Conservation (phyloP, 2,329 filamentous ascomycete genomes). For the Cryoendolithus antarcticus region DNA sequence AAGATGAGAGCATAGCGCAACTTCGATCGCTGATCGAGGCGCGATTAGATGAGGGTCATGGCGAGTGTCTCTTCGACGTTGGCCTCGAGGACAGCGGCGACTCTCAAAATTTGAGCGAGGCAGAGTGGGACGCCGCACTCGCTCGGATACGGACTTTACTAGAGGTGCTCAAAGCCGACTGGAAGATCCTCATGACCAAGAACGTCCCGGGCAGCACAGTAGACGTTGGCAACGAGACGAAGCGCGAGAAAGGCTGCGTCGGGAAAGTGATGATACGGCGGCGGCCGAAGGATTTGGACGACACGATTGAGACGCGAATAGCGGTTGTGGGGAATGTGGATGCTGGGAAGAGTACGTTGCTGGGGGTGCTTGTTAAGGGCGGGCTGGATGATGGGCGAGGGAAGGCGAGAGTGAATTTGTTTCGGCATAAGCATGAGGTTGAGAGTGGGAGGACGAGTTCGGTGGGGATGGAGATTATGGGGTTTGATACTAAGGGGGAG, state of each 20-base stretch:
- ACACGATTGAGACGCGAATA: constrained; percentile 90
- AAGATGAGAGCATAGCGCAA: constrained; percentile 39
- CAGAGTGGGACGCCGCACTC: constrained; percentile 65
- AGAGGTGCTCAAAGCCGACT: constrained; percentile 56
- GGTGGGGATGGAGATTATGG: constrained; percentile 98
- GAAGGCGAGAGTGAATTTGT: constrained; percentile 86
- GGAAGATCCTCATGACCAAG: constrained; percentile 73
- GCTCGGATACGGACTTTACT: constrained; percentile 54
- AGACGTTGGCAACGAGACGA: constrained; percentile 51
- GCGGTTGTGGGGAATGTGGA: constrained; percentile 97
- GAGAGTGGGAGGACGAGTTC: constrained; percentile 92
- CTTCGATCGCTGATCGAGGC: constrained; percentile 54
- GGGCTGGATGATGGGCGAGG: constrained; percentile 89
- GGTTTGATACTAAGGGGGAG: constrained; percentile 77
- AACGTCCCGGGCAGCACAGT: constrained; percentile 64
- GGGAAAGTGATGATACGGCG: constrained; percentile 82
- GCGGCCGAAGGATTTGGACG: constrained; percentile 60
- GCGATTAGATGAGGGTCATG: constrained; percentile 69
- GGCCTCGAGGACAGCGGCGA: constrained; percentile 85
- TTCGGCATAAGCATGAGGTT: constrained; percentile 95
- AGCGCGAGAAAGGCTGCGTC: constrained; percentile 60
- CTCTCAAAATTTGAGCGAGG: constrained; percentile 60
- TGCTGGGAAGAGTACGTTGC: constrained; percentile 90
- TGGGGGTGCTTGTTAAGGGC: constrained; percentile 91
- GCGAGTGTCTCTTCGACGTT: constrained; percentile 83